Evolutionary conservation across 2,329 filamentous ascomycete species (phyloP).

Genomic region (Talaromyces sp.): DNA sequence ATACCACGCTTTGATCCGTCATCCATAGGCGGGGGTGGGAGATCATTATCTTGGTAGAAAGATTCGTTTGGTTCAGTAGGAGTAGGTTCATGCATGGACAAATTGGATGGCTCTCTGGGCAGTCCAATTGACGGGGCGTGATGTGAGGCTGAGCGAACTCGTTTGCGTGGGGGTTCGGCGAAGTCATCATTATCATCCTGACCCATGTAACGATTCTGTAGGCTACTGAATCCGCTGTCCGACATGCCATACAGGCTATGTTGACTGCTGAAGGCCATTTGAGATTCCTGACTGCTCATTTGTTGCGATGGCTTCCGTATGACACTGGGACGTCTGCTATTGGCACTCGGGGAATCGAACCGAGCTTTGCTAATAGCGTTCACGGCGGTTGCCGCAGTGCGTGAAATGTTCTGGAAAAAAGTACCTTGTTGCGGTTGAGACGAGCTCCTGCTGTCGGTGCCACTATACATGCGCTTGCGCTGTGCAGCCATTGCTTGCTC

Average conservation of each 20-base stretch:
- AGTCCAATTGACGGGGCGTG: constrained; percentile 42
- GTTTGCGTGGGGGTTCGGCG: constrained; percentile 80
- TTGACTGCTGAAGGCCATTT: constrained; percentile 75
- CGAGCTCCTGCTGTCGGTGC: constrained; percentile 68
- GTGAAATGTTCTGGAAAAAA: constrained; percentile 96
- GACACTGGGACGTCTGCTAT: constrained; percentile 67
- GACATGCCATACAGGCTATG: constrained; percentile 75
- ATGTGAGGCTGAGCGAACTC: constrained; percentile 63
- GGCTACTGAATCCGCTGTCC: constrained; percentile 70
- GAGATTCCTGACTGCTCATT: constrained; percentile 62
- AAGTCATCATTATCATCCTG: constrained; percentile 55
- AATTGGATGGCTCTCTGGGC: constrained; percentile 33
- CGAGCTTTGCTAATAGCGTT: constrained; percentile 96
- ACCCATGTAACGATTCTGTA: constrained; percentile 56
- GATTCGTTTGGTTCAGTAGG: constrained; percentile 52
- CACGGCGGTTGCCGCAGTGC: constrained; percentile 87
- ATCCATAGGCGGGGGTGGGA: constrained; percentile 28
- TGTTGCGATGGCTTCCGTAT: constrained; percentile 71
- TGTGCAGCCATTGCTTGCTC: constrained; percentile 98
- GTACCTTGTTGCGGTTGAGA: constrained; percentile 71
- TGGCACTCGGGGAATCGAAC: constrained; percentile 78
- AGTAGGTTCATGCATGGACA: constrained; percentile 45
- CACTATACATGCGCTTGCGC: constrained; percentile 88
- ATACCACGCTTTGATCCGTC: constrained; percentile 40
- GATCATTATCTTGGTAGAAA: constrained; percentile 48